Percentiles rank a stretch among this genome's conserved stretches.
Conservation (phyloP, 305 asterid genomes). For the Solanum chacoense region DNA sequence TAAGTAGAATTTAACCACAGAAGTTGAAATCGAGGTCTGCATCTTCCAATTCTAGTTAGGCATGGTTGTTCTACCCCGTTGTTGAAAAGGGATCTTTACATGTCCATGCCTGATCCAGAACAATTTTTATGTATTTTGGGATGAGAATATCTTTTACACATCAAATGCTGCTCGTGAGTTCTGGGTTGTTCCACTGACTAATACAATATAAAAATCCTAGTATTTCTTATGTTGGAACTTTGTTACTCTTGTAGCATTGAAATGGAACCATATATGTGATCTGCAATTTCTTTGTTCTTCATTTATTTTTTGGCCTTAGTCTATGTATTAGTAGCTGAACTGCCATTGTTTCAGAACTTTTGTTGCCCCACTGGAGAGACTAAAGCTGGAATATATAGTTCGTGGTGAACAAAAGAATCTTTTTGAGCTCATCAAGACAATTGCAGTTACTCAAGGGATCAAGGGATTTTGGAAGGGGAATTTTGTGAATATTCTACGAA, state of each 20-base stretch:
- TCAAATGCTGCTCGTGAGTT: background rate
- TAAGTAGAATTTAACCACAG: background rate
- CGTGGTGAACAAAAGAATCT: slow-evolving; percentile 80
- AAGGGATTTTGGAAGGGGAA: slow-evolving; percentile 97
- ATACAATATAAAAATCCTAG: background rate
- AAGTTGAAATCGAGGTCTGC: background rate
- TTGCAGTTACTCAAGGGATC: slow-evolving; percentile 71
- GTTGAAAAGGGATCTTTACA: background rate
- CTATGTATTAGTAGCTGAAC: background rate
- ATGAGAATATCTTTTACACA: background rate
- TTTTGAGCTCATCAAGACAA: slow-evolving; percentile 54
- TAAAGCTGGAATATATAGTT: slow-evolving; percentile 88
- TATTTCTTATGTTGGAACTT: background rate
- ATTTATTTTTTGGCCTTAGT: background rate
- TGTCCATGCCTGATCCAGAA: background rate
- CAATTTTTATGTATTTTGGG: background rate
- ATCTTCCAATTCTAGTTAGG: background rate
- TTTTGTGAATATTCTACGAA: slow-evolving; percentile 78
- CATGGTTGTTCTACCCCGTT: background rate
- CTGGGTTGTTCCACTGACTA: background rate
- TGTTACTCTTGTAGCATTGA: background rate
- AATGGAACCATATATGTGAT: background rate
- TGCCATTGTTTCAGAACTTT: slow-evolving; percentile 54
- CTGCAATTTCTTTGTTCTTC: background rate
- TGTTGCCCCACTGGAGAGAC: slow-evolving; percentile 95